phyloP scores from a whole-genome alignment of 768 basidiomycete genomes.

The Cystofilobasidium ferigula region DNA sequence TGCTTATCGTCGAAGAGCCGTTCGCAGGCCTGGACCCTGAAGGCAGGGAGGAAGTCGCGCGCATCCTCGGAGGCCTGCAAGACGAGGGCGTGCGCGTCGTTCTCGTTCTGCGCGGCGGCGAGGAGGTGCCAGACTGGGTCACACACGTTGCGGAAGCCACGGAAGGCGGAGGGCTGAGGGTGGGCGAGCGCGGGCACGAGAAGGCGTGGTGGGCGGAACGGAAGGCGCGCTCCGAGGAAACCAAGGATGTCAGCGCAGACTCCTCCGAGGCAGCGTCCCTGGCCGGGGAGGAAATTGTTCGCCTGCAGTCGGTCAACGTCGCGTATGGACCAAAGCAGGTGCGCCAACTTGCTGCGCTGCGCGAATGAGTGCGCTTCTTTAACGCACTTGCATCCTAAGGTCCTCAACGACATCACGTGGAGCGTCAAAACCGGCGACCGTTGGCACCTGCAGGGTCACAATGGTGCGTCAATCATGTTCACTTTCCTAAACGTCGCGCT shows the following conservation, averaged over 20 bases:
- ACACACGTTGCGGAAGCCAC: conserved; percentile 34
- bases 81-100: conserved; percentile 29
- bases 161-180: conserved; percentile 45
- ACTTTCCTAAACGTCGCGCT: too few species aligned
- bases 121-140: conserved; percentile 35
- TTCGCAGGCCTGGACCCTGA: conserved; percentile 37
- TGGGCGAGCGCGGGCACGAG: conserved; percentile 46
- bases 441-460: conserved; percentile 82
- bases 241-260: conserved; percentile 2
- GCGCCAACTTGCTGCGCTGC: conserved; percentile 25
- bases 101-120: conserved; percentile 32
- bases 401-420: conserved; percentile 71
- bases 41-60: conserved; percentile 32
- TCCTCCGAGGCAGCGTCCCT: not conserved
- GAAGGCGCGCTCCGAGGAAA: conserved; percentile 43
- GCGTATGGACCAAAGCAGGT: conserved; percentile 58
- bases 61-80: conserved; percentile 32
- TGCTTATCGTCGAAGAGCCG: conserved; percentile 36
- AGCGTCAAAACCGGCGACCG: conserved; percentile 65
- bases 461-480: conserved; percentile 49
- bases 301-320: conserved; percentile 58
- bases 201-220: conserved; percentile 42
- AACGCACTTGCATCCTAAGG: conserved; percentile 40
- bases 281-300: conserved; percentile 45
- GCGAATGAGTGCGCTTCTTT: not conserved